phyloP scores from a whole-genome alignment of 441 rosid species.

The Raphanus hybrid region DNA sequence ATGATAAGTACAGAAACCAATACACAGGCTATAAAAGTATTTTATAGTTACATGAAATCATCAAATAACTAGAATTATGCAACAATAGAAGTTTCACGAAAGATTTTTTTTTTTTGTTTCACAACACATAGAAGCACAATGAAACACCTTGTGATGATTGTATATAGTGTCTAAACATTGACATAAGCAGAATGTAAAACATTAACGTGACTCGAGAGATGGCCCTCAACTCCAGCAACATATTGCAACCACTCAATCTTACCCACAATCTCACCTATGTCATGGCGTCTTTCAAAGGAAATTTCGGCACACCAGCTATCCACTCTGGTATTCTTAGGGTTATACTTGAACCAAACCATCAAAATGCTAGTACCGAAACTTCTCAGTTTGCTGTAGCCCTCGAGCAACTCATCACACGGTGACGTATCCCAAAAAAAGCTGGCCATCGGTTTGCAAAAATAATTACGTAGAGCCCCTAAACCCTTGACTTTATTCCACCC shows the following conservation, averaged over 20 bases:
- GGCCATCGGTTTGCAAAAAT: neutral
- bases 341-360: neutral
- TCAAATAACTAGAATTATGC: neutral
- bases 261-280: neutral
- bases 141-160: neutral
- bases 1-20: neutral
- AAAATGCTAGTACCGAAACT: neutral
- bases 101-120: neutral
- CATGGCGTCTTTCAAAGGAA: neutral
- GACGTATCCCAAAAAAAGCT: neutral
- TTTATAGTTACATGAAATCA: neutral
- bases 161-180: neutral
- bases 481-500: neutral
- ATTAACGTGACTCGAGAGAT: neutral
- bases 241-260: neutral
- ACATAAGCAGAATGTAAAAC: constrained; percentile 1
- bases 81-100: neutral
- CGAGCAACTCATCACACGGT: neutral
- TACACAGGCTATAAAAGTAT: neutral
- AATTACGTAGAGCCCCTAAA: neutral
- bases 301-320: constrained; percentile 5
- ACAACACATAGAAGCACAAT: neutral
- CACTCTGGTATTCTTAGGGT: neutral
- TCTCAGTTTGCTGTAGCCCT: neutral
- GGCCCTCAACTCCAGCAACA: neutral